These are phyloP conservation scores for Skeletonema marinoi DNA, from an alignment of 108 stramenopile species.

Conservation along the genomic window DNA sequence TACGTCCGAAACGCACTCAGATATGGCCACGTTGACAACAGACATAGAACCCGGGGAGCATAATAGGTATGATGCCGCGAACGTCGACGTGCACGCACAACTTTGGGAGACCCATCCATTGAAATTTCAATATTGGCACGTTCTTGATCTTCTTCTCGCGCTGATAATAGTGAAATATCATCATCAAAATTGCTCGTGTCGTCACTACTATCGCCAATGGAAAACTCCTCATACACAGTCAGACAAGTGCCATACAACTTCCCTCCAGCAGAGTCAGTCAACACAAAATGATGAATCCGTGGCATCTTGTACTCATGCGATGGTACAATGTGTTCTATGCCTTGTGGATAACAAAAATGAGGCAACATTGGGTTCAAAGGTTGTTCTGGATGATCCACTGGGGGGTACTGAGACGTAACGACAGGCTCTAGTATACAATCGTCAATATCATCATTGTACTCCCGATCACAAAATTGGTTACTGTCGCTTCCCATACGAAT, in stretches of 20 bases:
- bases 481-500: slow-evolving; percentile 31
- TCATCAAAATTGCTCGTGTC: slow-evolving; percentile 8
- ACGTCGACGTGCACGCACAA: slow-evolving; percentile 24
- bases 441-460: slow-evolving; percentile 37
- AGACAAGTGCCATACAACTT: slow-evolving; percentile 87
- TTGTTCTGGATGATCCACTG: slow-evolving; percentile 65
- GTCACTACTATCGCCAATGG: slow-evolving; percentile 17
- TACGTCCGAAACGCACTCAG: slow-evolving; percentile 88
- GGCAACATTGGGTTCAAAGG: slow-evolving; percentile 85
- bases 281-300: slow-evolving; percentile 82
- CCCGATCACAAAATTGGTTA: slow-evolving; percentile 11
- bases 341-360: slow-evolving; percentile 82
- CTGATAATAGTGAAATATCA: slow-evolving; percentile 18
- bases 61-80: slow-evolving; percentile 53
- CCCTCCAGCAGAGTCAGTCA: slow-evolving; percentile 81
- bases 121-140: slow-evolving; percentile 38
- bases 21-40: slow-evolving; percentile 96
- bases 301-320: slow-evolving; percentile 72
- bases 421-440: slow-evolving; percentile 62
- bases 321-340: slow-evolving; percentile 66
- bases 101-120: slow-evolving; percentile 28
- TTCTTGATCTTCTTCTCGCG: slow-evolving; percentile 35
- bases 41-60: slow-evolving; percentile 87
- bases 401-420: slow-evolving; percentile 82
- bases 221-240: slow-evolving; percentile 85